Percentiles rank a stretch among this genome's conserved stretches.
Evolutionary conservation across 495 filamentous ascomycete genomes (phyloP).

Genomic region (Arthonia radiata): DNA sequence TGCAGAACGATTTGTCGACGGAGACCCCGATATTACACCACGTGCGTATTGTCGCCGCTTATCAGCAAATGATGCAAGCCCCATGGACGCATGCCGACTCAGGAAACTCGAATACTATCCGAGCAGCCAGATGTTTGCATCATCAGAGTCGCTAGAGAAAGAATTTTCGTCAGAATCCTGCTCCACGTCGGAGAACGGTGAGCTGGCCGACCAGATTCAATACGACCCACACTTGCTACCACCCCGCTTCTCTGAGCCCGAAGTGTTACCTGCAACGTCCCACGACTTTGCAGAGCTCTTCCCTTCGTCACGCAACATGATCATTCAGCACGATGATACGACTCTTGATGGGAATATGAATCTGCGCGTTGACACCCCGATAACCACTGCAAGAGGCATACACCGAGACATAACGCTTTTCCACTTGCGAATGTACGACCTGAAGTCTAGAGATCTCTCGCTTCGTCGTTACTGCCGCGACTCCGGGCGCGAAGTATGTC

Average conservation of each 20-base stretch:
- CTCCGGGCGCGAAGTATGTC: constrained; percentile 82
- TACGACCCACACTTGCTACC: too few species aligned
- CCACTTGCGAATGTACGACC: constrained; percentile 86
- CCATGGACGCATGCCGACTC: too few species aligned
- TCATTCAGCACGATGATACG: constrained; percentile 75
- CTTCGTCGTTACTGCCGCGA: constrained; percentile 78
- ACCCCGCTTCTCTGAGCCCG: constrained; percentile 28
- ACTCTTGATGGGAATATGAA: constrained; percentile 96
- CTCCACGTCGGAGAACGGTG: too few species aligned
- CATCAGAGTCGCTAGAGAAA: too few species aligned
- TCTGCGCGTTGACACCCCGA: constrained; percentile 62
- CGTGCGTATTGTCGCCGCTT: too few species aligned
- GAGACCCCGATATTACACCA: too few species aligned
- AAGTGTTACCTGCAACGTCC: constrained; percentile 50
- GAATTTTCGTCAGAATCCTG: too few species aligned
- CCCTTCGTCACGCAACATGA: constrained; percentile 54
- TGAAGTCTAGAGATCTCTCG: constrained; percentile 68
- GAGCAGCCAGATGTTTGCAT: too few species aligned
- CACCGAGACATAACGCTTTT: constrained; percentile 60
- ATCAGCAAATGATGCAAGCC: too few species aligned
- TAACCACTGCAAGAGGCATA: constrained; percentile 27
- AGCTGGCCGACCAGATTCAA: too few species aligned
- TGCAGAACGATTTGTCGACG: too few species aligned
- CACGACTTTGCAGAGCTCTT: constrained; percentile 69
- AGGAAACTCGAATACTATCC: too few species aligned